Percentiles rank a stretch among this genome's conserved stretches.
Conservation (phyloP, 768 basidiomycete species). For the Trametes elegans region DNA sequence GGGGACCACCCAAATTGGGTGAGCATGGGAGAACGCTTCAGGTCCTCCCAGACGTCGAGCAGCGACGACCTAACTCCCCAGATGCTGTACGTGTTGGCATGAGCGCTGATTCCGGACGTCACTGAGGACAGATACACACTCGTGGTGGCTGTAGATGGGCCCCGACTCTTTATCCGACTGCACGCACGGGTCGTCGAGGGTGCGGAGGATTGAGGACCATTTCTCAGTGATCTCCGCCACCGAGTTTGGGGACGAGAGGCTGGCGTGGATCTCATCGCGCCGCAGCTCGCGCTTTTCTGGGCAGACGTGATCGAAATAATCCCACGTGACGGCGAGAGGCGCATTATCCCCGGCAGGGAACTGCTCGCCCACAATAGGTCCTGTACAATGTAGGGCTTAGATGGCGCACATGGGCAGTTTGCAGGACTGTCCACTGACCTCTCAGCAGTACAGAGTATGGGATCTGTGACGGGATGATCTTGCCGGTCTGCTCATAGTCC, state of each 20-base stretch:
- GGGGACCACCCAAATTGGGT: slow-evolving; percentile 50
- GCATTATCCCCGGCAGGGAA: slow-evolving; percentile 1
- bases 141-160: slow-evolving; percentile 8
- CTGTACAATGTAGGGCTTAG: neutral
- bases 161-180: slow-evolving; percentile 4
- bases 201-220: neutral
- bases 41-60: slow-evolving; percentile 36
- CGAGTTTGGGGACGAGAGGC: neutral
- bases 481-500: slow-evolving; percentile 42
- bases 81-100: slow-evolving; percentile 9
- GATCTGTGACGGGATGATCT: slow-evolving; percentile 47
- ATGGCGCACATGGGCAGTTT: neutral
- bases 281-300: neutral
- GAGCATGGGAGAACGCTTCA: slow-evolving; percentile 48
- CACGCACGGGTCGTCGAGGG: slow-evolving; percentile 1
- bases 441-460: slow-evolving; percentile 51
- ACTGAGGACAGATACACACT: neutral
- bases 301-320: slow-evolving; percentile 14
- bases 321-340: slow-evolving; percentile 6
- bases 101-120: neutral
- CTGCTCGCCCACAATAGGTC: slow-evolving; percentile 9
- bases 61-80: slow-evolving; percentile 17
- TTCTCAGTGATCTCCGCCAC: neutral
- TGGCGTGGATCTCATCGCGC: neutral
- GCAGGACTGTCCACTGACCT: too few species aligned